Evolutionary conservation across 2,329 filamentous ascomycete species (phyloP).

Genomic region (Geosmithia putterillii): DNA sequence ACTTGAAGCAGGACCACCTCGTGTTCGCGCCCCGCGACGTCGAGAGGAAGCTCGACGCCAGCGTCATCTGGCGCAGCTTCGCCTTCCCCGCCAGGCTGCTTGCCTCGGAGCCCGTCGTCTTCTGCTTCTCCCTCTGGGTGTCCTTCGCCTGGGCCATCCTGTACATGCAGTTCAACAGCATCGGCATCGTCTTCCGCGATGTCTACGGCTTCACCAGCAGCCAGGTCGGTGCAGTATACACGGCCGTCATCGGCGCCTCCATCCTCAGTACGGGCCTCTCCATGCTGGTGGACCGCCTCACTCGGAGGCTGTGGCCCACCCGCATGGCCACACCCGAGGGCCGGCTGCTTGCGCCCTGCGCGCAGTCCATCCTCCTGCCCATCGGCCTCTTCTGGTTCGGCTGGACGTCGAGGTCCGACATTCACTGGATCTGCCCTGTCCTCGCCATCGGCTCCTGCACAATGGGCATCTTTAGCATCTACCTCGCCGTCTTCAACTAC

Average conservation of each 20-base stretch:
- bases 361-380: conserved; percentile 49
- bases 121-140: conserved; percentile 59
- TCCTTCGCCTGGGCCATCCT: conserved; percentile 60
- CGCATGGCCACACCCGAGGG: conserved; percentile 36
- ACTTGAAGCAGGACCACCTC: conserved; percentile 40
- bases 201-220: conserved; percentile 48
- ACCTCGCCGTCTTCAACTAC: conserved; percentile 58
- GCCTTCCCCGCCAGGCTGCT: conserved; percentile 28
- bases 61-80: conserved; percentile 14
- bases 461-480: conserved; percentile 57
- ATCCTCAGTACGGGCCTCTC: conserved; percentile 40
- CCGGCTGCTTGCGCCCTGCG: conserved; percentile 50
- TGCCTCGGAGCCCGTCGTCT: conserved; percentile 46
- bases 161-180: conserved; percentile 44
- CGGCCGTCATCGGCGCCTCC: conserved; percentile 22
- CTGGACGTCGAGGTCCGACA: conserved; percentile 38
- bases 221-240: conserved; percentile 50
- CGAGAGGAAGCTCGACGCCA: conserved; percentile 7
- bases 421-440: conserved; percentile 52
- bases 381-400: conserved; percentile 61
- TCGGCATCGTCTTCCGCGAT: conserved; percentile 53
- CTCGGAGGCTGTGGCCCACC: conserved; percentile 31
- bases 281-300: conserved; percentile 42
- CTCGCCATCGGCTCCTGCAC: conserved; percentile 51
- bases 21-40: conserved; percentile 6